A percentile compares a stretch with the other conserved stretches of the same genome.
Conservation (phyloP, 2,329 filamentous ascomycete species). For the Cladosporium phlei region DNA sequence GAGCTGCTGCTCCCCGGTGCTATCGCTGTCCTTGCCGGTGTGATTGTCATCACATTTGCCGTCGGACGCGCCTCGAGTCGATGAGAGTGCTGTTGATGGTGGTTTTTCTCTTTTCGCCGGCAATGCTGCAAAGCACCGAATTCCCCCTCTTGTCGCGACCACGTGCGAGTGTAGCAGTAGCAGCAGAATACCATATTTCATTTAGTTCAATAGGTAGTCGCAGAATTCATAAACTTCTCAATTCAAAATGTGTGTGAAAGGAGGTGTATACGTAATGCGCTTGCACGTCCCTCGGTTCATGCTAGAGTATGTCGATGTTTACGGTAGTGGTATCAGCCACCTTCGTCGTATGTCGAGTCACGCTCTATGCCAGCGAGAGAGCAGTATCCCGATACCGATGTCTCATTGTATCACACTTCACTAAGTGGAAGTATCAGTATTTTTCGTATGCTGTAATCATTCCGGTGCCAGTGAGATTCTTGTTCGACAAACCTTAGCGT, state of each 20-base stretch:
- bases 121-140: slow-evolving; percentile 6
- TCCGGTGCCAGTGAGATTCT: no score
- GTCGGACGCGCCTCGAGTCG: slow-evolving; percentile 44
- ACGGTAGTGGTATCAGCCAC: no score
- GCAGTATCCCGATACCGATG: no score
- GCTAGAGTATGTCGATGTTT: no score
- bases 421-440: no score
- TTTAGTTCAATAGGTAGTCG: background rate
- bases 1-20: slow-evolving; percentile 89
- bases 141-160: slow-evolving; percentile 10
- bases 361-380: no score
- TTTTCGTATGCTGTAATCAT: no score
- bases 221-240: background rate
- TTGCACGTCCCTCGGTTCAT: no score
- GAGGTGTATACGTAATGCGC: no score
- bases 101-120: background rate
- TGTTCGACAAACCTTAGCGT: no score
- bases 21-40: slow-evolving; percentile 89
- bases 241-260: background rate
- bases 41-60: slow-evolving; percentile 89
- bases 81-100: background rate
- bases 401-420: no score
- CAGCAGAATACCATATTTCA: slow-evolving; percentile 9
- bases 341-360: no score
- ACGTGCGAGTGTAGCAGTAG: slow-evolving; percentile 13